Percentiles rank a stretch among this genome's conserved stretches.
Evolutionary conservation across 345 rosid species (phyloP).

Genomic region (Salix udensis): DNA sequence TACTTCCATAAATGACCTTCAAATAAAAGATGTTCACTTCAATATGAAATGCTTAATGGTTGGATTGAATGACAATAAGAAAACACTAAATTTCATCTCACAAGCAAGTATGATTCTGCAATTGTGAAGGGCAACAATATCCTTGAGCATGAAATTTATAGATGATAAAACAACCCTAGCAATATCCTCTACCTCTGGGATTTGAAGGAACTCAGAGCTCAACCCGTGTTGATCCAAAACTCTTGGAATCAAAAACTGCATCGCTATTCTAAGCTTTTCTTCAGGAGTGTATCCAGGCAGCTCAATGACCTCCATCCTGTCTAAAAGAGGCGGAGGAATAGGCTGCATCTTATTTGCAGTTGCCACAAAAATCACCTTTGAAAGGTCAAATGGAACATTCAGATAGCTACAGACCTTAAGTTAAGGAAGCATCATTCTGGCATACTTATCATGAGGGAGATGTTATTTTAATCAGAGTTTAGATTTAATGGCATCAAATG

Average conservation of each 20-base stretch:
- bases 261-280: constrained; percentile 91
- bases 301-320: constrained; percentile 98
- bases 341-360: constrained; percentile 94
- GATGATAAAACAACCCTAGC: neutral
- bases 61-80: neutral
- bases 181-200: constrained; percentile 71
- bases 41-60: neutral
- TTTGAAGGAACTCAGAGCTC: constrained; percentile 77
- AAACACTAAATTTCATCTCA: neutral
- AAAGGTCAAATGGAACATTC: constrained; percentile 96
- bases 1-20: neutral
- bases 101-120: neutral
- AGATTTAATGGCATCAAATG: constrained; percentile 7
- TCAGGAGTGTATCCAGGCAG: constrained; percentile 95
- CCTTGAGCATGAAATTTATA: neutral
- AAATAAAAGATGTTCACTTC: neutral
- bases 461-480: neutral
- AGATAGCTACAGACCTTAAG: constrained; percentile 59
- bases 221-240: constrained; percentile 95
- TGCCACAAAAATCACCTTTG: constrained; percentile 90
- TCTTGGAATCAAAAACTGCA: constrained; percentile 89
- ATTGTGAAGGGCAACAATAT: neutral
- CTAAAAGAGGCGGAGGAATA: constrained; percentile 91
- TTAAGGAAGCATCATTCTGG: constrained; percentile 47
- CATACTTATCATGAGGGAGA: constrained; percentile 3